Evolutionary conservation across 331 rosid genomes (phyloP), one percentile per base, ranked within the genome.

Genomic region (Stylosanthes scabra): DNA sequence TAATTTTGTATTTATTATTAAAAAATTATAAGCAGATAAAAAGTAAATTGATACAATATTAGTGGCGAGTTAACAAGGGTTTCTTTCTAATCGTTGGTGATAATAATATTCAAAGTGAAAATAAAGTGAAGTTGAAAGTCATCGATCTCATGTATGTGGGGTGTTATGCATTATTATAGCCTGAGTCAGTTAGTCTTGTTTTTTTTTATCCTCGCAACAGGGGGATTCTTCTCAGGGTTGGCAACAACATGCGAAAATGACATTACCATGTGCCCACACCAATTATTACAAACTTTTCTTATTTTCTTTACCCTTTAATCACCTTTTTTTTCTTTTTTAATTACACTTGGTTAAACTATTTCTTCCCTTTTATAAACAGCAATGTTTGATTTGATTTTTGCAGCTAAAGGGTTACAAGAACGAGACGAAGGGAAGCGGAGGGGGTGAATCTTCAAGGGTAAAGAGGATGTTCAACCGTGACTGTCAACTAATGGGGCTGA

Each of bases 401-500:
- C 82, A 91, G 99, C 72, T 90, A 0, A 87, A 83, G 74, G 96
- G 86, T 37, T 65, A 41, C 58, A 89, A 70, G 78, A 89, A 87
- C 52, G 88, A 75, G 47, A 83, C 87, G 12, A 84, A 59, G 57
- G 87, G 72, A 8, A 70, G 44, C 29, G 67, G 78, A 58, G 85
- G 76, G 3, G 86, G 78, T 7, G 97, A 91, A 5, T 52, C 58
- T 14, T 52, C 58, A 0, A 72, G 97, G 12, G 96, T 86, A 9
- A 91, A 76, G 83, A 90, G 83, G 62, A 95, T 95, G 99, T 95
- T 88, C 88, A 81, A 79, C 83, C 34, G 90, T 68, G 99, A 95
- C 74, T 95, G 99, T 70, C 97, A 95, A 81, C 92, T 95, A 5
- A 95, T 95, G 99, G 99, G 99, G 52, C 80, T 95, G 80, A 91